Percentiles rank a stretch among this genome's conserved stretches.
Evolutionary conservation across 2,329 filamentous ascomycete species (phyloP).

Genomic region (Periconia macrospinosa): DNA sequence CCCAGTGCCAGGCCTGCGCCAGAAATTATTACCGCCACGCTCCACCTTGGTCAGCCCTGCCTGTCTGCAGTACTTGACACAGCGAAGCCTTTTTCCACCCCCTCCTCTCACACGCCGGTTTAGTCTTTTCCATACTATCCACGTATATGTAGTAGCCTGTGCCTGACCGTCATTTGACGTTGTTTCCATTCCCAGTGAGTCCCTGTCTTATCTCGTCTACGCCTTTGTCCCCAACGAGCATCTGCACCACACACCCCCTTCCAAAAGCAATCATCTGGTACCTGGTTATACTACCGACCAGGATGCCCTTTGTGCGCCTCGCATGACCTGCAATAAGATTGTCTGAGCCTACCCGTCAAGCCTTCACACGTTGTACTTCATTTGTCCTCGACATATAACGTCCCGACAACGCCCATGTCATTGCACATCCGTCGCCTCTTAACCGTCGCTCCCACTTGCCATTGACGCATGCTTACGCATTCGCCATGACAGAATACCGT

Average conservation of each 20-base stretch:
- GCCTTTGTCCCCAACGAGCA: constrained; percentile 34
- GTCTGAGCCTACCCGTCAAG: constrained; percentile 15
- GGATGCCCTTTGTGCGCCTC: constrained; percentile 38
- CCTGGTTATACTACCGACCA: constrained; percentile 34
- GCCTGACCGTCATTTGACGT: constrained; percentile 23
- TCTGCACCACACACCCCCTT: constrained; percentile 22
- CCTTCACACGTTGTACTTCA: constrained; percentile 10
- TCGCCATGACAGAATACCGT: constrained; percentile 44
- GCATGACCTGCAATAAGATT: constrained; percentile 33
- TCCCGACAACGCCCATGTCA: constrained; percentile 15
- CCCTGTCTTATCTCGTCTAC: constrained; percentile 38
- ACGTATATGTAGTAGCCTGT: not conserved
- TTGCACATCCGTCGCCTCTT: constrained; percentile 1
- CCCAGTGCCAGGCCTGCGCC: no score
- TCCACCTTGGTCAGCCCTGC: constrained; percentile 2
- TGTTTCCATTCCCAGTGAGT: constrained; percentile 21
- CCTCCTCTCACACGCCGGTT: not conserved
- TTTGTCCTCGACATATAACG: constrained; percentile 21
- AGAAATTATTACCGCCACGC: constrained; percentile 9
- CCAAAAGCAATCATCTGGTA: constrained; percentile 35
- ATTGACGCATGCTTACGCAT: constrained; percentile 33
- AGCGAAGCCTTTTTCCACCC: constrained; percentile 28
- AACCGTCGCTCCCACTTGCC: not conserved
- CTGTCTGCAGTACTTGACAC: not conserved
- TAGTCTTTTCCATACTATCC: constrained; percentile 11